phyloP scores from a whole-genome alignment of 2,329 filamentous ascomycete species.

The Phialophora macrospora region DNA sequence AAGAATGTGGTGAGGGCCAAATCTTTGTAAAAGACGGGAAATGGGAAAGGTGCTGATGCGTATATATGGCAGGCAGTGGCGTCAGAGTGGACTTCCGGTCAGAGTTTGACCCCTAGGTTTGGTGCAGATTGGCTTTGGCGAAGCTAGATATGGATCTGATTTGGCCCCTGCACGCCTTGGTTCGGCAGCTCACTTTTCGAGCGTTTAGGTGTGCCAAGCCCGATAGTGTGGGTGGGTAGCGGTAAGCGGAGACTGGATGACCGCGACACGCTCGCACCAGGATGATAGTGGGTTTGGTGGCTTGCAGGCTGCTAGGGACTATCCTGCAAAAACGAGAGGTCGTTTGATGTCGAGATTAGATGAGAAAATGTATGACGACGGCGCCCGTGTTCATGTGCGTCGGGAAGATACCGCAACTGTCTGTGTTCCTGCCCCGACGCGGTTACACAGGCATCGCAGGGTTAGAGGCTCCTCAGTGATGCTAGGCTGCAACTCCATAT shows the following conservation, averaged over 20 bases:
- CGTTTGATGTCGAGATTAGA: not conserved
- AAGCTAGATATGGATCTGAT: constrained; percentile 11
- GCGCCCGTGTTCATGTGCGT: not conserved
- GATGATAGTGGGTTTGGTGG: constrained; percentile 10
- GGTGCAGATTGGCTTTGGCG: constrained; percentile 14
- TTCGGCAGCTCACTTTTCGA: not conserved
- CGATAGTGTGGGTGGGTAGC: constrained; percentile 14
- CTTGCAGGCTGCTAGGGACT: constrained; percentile 10
- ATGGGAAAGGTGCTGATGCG: not conserved
- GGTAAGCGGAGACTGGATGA: constrained; percentile 10
- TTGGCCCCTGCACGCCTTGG: not conserved
- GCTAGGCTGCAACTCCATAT: not conserved
- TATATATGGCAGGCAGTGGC: constrained; percentile 15
- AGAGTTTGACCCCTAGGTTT: constrained; percentile 18
- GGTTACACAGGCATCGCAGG: not conserved
- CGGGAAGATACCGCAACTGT: not conserved
- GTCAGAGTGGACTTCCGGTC: constrained; percentile 11
- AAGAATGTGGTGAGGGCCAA: not conserved
- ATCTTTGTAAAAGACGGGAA: not conserved
- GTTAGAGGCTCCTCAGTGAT: not conserved
- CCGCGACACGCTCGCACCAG: not conserved
- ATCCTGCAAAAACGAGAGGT: not conserved
- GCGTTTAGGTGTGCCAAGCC: constrained; percentile 23
- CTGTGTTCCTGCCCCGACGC: not conserved
- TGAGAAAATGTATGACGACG: not conserved